phyloP scores from a whole-genome alignment of 2,329 filamentous ascomycete species.

The Penicillium thymicola region DNA sequence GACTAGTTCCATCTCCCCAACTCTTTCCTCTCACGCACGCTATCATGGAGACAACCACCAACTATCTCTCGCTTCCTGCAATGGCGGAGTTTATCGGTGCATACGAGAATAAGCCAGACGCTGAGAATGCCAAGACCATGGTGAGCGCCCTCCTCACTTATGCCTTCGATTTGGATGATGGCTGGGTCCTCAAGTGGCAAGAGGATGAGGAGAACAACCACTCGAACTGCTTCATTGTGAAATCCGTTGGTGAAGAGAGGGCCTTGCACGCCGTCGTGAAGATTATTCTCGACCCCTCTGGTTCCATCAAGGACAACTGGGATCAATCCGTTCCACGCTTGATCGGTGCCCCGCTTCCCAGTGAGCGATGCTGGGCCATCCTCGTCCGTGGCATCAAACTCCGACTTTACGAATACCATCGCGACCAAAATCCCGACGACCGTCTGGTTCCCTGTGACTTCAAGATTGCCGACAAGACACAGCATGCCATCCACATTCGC shows the following conservation, averaged over 20 bases:
- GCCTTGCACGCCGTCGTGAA: conserved; percentile 2
- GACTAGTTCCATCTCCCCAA: neutral
- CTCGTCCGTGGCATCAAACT: conserved; percentile 1
- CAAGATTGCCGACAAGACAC: neutral
- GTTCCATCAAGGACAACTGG: neutral
- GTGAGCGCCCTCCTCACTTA: neutral
- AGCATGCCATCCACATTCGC: neutral
- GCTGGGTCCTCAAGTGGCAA: neutral
- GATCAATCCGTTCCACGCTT: neutral
- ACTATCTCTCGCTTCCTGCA: neutral
- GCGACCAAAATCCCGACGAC: neutral
- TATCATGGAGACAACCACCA: neutral
- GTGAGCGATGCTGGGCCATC: conserved; percentile 2
- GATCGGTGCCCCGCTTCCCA: neutral
- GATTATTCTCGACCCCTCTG: neutral
- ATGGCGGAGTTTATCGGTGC: neutral
- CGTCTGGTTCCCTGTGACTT: conserved; percentile 4
- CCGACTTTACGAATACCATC: conserved; percentile 1
- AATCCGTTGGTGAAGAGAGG: neutral
- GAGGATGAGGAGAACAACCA: neutral
- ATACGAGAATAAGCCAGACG: neutral
- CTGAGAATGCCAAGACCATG: neutral
- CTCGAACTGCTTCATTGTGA: neutral
- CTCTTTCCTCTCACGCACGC: neutral
- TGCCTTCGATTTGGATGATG: neutral